phyloP scores from a whole-genome alignment of 805 yeast species.

The Zygosaccharomyces bailii region DNA sequence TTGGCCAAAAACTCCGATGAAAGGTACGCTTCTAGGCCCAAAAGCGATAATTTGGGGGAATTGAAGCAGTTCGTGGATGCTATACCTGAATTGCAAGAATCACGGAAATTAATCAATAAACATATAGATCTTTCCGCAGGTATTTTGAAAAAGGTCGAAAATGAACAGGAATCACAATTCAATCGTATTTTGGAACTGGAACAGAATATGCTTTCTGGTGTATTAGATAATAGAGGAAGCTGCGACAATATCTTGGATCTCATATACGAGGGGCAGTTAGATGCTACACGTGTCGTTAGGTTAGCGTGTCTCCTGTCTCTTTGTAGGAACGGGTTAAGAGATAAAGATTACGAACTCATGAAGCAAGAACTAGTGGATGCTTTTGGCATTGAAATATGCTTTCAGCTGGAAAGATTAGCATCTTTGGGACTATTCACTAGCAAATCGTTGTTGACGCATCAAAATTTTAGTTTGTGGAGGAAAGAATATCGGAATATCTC shows the following conservation, averaged over 20 bases:
- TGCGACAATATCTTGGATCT: conserved; percentile 46
- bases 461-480: conserved; percentile 11
- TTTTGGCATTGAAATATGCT: conserved; percentile 52
- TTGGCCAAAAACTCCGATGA: conserved; percentile 68
- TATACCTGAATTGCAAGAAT: conserved; percentile 59
- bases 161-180: conserved; percentile 30
- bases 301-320: conserved; percentile 57
- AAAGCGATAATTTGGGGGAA: conserved; percentile 55
- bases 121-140: conserved; percentile 75
- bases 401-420: conserved; percentile 27
- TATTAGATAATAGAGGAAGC: conserved; percentile 40
- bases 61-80: conserved; percentile 70
- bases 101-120: conserved; percentile 63
- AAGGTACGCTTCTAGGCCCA: conserved; percentile 59
- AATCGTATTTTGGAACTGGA: conserved; percentile 56
- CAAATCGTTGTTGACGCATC: conserved; percentile 13
- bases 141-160: conserved; percentile 47
- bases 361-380: conserved; percentile 54
- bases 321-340: conserved; percentile 64
- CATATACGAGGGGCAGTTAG: conserved; percentile 42
- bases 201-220: conserved; percentile 63
- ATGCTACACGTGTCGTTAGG: conserved; percentile 46
- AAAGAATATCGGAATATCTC: conserved; percentile 28
- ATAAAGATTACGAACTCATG: conserved; percentile 55
- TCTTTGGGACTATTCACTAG: conserved; percentile 21